Evolutionary conservation across 129 eudicot genomes (phyloP), one percentile per base, ranked within the genome.

Genomic region (sunflower (Helianthus annuus)): DNA sequence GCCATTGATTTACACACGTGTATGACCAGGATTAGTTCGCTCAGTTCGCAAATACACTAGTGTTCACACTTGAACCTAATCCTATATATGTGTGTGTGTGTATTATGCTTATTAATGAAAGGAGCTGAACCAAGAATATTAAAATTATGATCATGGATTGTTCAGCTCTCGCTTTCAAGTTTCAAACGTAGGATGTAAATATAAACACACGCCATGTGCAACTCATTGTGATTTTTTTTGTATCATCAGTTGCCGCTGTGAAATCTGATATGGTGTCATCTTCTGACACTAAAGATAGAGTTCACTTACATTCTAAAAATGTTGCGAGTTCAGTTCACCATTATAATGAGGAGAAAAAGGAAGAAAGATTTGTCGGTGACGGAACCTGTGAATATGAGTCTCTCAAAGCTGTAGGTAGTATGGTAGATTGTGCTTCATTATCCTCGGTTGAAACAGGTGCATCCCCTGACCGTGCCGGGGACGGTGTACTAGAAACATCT

Each of bases 161-260:
- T 29, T 67, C 68, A 38, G 42, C 27, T 65, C 72, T 53, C 15
- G 48, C 19, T 66, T 66, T 66, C 42, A 66, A 19, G 4, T 13
- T 46, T 13, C 29, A 24, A 27, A 46, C 14, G 12, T 22, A 46
- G 12, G 57, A 63, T 46, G 16, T 10, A 24, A n/a, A 24, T 44
- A 40, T 17, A 46, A 8, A 58, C 1, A 58, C 64, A 12, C 17
- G 66, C 19, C 62, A 15, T 34, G 6, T 68, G 54, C 49, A 44
- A 40, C n/a, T 51, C 55, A 46, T 15, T 51, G 44, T 29, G 36
- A 39, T 22, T 9, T 57, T 57, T 58, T 40, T 76, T 78, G 64
- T 66, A 83, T 85, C 22, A 76, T 69, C 70, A 69, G 74, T 69
- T 60, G 46, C 72, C 54, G 69, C 69, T 46, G 78, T 42, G 63